A percentile compares a stretch with the other conserved stretches of the same genome.
phyloP scores from a whole-genome alignment of 139 green algal genomes.

The Volvox reticuliferus region DNA sequence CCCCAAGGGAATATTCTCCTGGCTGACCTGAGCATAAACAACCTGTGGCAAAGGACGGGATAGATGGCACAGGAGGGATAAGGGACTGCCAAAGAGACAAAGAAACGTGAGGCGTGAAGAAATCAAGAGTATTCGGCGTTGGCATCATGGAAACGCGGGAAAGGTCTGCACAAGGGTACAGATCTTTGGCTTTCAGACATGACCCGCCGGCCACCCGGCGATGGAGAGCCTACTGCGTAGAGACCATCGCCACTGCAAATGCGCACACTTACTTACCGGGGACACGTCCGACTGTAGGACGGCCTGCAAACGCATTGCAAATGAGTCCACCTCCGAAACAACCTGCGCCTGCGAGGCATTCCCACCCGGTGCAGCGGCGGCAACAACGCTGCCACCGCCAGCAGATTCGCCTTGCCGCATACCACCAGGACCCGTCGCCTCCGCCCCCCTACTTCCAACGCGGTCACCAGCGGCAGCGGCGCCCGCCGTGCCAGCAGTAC shows the following conservation, averaged over 20 bases:
- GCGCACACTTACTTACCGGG: constrained; percentile 19
- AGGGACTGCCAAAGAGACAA: too few relatives aligned
- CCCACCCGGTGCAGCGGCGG: constrained; percentile 16
- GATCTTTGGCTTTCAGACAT: too few relatives aligned
- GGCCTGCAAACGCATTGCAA: constrained; percentile 69
- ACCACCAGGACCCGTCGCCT: background rate
- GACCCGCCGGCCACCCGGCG: too few relatives aligned
- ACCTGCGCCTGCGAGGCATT: constrained; percentile 11
- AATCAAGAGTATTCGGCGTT: too few relatives aligned
- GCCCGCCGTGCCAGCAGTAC: background rate
- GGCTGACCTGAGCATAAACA: constrained; percentile 56
- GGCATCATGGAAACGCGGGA: too few relatives aligned
- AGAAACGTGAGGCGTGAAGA: too few relatives aligned
- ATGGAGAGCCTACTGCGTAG: too few relatives aligned
- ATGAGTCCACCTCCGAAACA: constrained; percentile 79
- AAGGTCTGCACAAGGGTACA: too few relatives aligned
- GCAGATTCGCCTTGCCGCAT: background rate
- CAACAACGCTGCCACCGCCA: background rate
- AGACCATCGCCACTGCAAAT: too few relatives aligned
- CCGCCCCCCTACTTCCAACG: background rate
- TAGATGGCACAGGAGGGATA: background rate
- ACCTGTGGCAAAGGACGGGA: constrained; percentile 21
- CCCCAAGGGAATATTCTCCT: constrained; percentile 68
- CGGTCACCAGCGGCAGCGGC: background rate
- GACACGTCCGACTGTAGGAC: constrained; percentile 79